Evolutionary conservation across 2,329 filamentous ascomycete species (phyloP).

Genomic region (Microdochium trichocladiopsis): DNA sequence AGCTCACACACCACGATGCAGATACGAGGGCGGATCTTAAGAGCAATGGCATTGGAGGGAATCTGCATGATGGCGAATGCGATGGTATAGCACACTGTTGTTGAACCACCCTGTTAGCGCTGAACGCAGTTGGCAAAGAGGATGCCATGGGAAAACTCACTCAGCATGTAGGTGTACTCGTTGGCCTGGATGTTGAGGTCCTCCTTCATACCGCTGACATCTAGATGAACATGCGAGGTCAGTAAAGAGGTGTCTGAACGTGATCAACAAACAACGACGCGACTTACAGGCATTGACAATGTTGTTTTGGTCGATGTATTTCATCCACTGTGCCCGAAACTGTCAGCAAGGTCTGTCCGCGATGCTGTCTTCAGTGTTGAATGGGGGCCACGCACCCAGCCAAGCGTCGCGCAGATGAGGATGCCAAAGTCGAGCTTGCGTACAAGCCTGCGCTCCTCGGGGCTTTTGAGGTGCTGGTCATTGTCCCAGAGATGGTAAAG

Average conservation of each 20-base stretch:
- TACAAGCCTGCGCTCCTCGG: constrained; percentile 4
- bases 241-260: not conserved
- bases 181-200: constrained; percentile 5
- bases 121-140: not conserved
- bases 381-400: constrained; percentile 1
- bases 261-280: not conserved
- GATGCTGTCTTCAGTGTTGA: not conserved
- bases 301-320: constrained; percentile 6
- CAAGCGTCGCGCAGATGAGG: constrained; percentile 4
- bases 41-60: constrained; percentile 20
- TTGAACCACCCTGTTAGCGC: not conserved
- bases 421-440: constrained; percentile 7
- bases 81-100: constrained; percentile 4
- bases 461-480: constrained; percentile 6
- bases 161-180: constrained; percentile 6
- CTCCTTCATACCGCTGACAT: constrained; percentile 5
- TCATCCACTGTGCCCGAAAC: constrained; percentile 4
- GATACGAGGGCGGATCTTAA: constrained; percentile 18
- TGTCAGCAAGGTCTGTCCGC: not conserved
- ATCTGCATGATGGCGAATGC: constrained; percentile 18
- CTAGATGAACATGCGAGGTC: not conserved
- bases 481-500: constrained; percentile 6
- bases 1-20: constrained; percentile 22
- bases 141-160: not conserved
- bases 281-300: constrained; percentile 3